phyloP scores from a whole-genome alignment of 2,329 filamentous ascomycete species.

The Fusarium nematophilum region DNA sequence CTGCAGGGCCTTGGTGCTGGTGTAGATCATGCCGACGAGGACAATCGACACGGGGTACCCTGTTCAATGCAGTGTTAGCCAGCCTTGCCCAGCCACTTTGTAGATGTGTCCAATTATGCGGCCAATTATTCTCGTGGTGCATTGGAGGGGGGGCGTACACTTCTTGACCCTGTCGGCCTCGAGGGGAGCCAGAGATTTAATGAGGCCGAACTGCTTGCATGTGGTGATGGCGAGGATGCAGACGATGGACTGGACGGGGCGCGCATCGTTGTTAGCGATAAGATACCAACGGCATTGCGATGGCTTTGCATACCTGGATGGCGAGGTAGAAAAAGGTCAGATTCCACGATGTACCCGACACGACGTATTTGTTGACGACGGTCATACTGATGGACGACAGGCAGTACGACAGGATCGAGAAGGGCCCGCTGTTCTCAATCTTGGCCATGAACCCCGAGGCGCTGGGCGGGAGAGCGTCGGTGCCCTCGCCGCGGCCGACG shows the following conservation, averaged over 20 bases:
- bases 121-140: not conserved
- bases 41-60: constrained; percentile 97
- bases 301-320: constrained; percentile 78
- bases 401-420: constrained; percentile 92
- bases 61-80: constrained; percentile 50
- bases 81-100: not conserved
- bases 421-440: constrained; percentile 78
- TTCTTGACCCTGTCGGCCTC: constrained; percentile 90
- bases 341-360: constrained; percentile 92
- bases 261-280: not conserved
- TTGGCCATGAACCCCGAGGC: constrained; percentile 43
- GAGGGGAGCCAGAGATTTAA: constrained; percentile 84
- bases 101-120: no score
- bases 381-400: constrained; percentile 97
- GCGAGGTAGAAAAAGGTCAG: constrained; percentile 95
- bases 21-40: constrained; percentile 99
- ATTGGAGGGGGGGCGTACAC: constrained; percentile 68
- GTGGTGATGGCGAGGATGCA: constrained; percentile 86
- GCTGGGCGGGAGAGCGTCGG: constrained; percentile 28
- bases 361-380: constrained; percentile 98
- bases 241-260: constrained; percentile 76
- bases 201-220: constrained; percentile 84
- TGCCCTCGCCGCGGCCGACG: constrained; percentile 34
- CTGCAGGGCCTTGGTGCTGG: constrained; percentile 93
- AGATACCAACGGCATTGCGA: not conserved